Evolutionary conservation across 768 basidiomycete genomes (phyloP).

Genomic region (Auricularia sp.): DNA sequence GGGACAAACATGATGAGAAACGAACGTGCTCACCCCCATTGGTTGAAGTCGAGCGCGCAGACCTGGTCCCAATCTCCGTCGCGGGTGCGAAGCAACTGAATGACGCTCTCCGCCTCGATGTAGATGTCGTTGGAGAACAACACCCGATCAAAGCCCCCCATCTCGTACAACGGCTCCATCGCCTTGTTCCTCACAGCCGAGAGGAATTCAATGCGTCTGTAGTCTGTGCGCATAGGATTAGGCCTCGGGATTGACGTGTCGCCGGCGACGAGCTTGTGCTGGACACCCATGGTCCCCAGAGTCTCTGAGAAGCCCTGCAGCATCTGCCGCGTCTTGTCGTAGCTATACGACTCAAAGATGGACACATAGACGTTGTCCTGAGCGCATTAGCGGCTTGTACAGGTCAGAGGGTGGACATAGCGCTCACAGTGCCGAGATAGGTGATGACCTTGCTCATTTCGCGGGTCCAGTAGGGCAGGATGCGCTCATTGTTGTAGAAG

Average conservation of each 20-base stretch:
- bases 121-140: conserved; percentile 36
- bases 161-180: conserved; percentile 27
- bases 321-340: not conserved
- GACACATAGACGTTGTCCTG: not conserved
- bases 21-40: conserved; percentile 16
- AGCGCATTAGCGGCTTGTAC: not conserved
- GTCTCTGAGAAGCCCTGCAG: not conserved
- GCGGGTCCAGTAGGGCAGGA: conserved; percentile 31
- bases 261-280: not conserved
- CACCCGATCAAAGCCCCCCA: conserved; percentile 29
- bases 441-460: conserved; percentile 26
- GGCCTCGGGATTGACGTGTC: not conserved
- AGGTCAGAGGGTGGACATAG: not conserved
- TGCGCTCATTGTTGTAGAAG: conserved; percentile 29
- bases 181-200: conserved; percentile 31
- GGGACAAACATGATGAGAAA: not conserved
- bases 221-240: not conserved
- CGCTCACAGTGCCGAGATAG: conserved; percentile 26
- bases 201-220: conserved; percentile 29
- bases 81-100: conserved; percentile 29
- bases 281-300: not conserved
- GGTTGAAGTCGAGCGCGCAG: conserved; percentile 33
- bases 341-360: not conserved
- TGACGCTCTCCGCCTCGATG: conserved; percentile 30
- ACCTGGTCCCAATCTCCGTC: conserved; percentile 34